Conservation (phyloP, 768 basidiomycete genomes). For the Paxillus rubicundulus region DNA sequence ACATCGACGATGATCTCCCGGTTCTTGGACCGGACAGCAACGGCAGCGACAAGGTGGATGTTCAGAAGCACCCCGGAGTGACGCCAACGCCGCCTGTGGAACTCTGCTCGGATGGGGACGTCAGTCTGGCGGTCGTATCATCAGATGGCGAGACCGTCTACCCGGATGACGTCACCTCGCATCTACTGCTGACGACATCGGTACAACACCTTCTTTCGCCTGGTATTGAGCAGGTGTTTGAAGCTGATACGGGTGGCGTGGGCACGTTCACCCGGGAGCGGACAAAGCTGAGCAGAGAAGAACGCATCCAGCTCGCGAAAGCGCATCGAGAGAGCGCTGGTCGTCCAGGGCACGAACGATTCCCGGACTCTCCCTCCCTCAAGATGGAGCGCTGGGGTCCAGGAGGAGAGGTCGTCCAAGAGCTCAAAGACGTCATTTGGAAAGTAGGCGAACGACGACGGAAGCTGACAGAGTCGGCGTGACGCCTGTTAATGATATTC, state of each 20-base stretch:
- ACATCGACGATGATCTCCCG: conserved; percentile 45
- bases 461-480: conserved; percentile 39
- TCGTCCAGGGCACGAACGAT: conserved; percentile 22
- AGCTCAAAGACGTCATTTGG: conserved; percentile 85
- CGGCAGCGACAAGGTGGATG: conserved; percentile 26
- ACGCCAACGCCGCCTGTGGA: conserved; percentile 8
- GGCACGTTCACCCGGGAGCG: conserved; percentile 50
- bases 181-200: conserved; percentile 51
- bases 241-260: conserved; percentile 49
- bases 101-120: background rate
- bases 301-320: conserved; percentile 63
- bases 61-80: conserved; percentile 37
- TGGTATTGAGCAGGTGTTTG: conserved; percentile 83
- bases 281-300: conserved; percentile 68
- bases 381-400: conserved; percentile 61
- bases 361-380: conserved; percentile 3
- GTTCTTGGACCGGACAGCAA: background rate
- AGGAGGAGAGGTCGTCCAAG: conserved; percentile 76
- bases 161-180: conserved; percentile 55
- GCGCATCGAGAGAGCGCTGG: conserved; percentile 46
- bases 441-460: conserved; percentile 73
- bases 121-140: conserved; percentile 7
- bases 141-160: conserved; percentile 25
- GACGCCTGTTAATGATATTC: conserved; percentile 29
- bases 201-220: conserved; percentile 56